A percentile compares a stretch with the other conserved stretches of the same genome.
Conservation (phyloP, 2,329 filamentous ascomycete species). For the Botrytis squamosa region DNA sequence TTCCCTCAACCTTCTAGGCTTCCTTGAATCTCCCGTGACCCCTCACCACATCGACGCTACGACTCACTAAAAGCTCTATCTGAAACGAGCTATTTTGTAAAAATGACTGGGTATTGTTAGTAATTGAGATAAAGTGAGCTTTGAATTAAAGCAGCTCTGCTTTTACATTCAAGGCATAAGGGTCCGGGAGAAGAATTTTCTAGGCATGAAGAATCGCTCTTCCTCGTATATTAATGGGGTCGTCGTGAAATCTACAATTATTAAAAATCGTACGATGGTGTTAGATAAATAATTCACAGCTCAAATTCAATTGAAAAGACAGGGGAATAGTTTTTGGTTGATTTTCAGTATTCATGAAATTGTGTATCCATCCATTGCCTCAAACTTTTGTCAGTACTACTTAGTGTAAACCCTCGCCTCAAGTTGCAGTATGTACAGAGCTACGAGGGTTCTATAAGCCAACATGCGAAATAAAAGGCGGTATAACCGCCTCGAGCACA, state of each 20-base stretch:
- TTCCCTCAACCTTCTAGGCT: not conserved
- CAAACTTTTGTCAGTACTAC: conserved; percentile 3
- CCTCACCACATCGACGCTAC: not conserved
- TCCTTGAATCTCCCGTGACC: not conserved
- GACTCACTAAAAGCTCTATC: not conserved
- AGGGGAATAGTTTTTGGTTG: no score
- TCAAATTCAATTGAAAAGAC: not conserved
- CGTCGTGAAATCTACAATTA: not conserved
- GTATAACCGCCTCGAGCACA: not conserved
- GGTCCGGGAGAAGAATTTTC: not conserved
- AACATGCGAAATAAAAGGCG: not conserved
- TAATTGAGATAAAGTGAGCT: not conserved
- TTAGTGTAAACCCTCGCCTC: not conserved
- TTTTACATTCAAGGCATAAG: not conserved
- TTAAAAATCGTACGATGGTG: not conserved
- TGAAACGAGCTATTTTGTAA: not conserved
- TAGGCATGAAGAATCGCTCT: not conserved
- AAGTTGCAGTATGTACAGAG: not conserved
- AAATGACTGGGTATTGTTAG: not conserved
- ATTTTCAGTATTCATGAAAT: not conserved
- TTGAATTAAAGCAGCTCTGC: not conserved
- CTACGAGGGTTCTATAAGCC: not conserved
- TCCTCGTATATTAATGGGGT: not conserved
- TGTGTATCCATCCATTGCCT: not conserved
- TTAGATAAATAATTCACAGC: not conserved